A percentile compares a stretch with the other conserved stretches of the same genome.
These are phyloP conservation scores for Pezicula radicicola DNA, from an alignment of 2,329 filamentous ascomycete species.

Conservation along the genomic window DNA sequence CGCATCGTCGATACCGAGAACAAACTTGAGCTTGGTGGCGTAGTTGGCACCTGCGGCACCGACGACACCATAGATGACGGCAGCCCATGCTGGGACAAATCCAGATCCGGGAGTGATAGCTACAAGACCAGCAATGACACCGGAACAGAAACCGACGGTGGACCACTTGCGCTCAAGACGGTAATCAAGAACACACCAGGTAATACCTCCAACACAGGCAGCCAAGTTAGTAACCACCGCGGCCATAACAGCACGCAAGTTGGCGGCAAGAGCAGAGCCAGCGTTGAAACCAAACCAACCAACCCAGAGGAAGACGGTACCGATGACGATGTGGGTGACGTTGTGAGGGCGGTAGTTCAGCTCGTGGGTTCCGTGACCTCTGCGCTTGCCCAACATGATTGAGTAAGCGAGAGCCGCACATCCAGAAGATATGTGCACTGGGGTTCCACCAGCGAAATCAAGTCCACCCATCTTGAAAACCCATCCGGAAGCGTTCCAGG, in stretches of 20 bases:
- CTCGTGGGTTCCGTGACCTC: constrained; percentile 79
- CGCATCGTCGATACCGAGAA: constrained; percentile 77
- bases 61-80: constrained; percentile 73
- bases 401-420: constrained; percentile 84
- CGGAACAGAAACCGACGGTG: constrained; percentile 89
- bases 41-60: constrained; percentile 82
- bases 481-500: constrained; percentile 85
- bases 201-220: constrained; percentile 80
- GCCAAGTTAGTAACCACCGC: constrained; percentile 83
- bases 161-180: constrained; percentile 89
- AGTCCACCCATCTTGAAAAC: constrained; percentile 74
- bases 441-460: constrained; percentile 87
- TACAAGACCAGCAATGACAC: constrained; percentile 82
- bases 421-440: constrained; percentile 84
- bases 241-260: constrained; percentile 83
- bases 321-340: constrained; percentile 87
- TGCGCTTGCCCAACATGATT: constrained; percentile 74
- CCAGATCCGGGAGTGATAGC: constrained; percentile 85
- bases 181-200: constrained; percentile 88
- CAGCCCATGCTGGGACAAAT: constrained; percentile 81
- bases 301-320: constrained; percentile 92
- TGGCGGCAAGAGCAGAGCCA: constrained; percentile 76
- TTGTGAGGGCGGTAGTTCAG: constrained; percentile 92
- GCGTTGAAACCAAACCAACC: constrained; percentile 97
- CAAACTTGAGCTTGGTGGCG: constrained; percentile 86